Base-by-base conservation (phyloP, 306 rosid species). In the Argentina anserina region DNA sequence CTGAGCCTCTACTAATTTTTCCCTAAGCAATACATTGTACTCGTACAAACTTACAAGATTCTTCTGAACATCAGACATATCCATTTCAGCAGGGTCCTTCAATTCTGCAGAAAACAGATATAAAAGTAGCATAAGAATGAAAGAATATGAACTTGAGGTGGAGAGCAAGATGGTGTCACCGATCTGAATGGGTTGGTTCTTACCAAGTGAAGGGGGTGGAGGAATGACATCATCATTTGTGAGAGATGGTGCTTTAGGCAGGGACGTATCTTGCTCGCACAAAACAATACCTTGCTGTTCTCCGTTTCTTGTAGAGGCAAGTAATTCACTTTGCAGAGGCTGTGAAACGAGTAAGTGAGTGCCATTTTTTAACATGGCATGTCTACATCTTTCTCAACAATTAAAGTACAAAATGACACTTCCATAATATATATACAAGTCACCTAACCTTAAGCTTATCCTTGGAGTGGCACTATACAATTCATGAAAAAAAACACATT, bases 171-270 rank as follows among this genome's bases (percentile, higher is more conserved):
- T 2, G 73, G n/a, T 52, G 66, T 10, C 77, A 67, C 64, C 25
- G 20, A 79, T 61, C 73, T 33, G 65, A 28, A 79, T 60, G 75
- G 64, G 42, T 47, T 61, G 10, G 75, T 46, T 52, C 53, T 69
- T 86, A 94, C 99, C 99, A 34, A 95, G 87, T 25, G 81, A 71
- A 67, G 97, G 96, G 18, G 96, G 99, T 21, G 73, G 90, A 34
- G 97, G 97, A 81, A 95, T 83, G 78, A 74, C 76, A 75, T 62
- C 81, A 65, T 86, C 81, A 65, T 84, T 87, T 53, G 69, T 40
- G 69, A 72, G 66, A 72, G 86, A 86, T 70, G 82, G 78, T 56
- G 82, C 72, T 64, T 74, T 87, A 72, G 80, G 67, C 47, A 2
- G 80, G 15, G 76, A 65, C 2, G 83, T 79, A 77, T 79, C 85